Conservation (phyloP, 2,329 filamentous ascomycete species). For the Aquanectria penicillioides region DNA sequence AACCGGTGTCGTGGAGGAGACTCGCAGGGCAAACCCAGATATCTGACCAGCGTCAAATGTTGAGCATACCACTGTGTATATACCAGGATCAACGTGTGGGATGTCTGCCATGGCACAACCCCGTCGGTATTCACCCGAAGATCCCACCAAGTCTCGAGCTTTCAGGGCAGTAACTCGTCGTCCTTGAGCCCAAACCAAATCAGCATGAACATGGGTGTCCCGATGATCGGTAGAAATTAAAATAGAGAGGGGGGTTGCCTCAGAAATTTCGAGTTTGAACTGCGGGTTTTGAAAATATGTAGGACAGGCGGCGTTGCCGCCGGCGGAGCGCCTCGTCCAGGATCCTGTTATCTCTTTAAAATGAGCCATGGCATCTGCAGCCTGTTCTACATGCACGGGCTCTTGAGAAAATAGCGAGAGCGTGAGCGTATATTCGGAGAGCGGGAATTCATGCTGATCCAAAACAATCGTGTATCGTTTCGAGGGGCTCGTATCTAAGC, state of each 20-base stretch:
- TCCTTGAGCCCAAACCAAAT: constrained; percentile 81
- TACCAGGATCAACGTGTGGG: constrained; percentile 70
- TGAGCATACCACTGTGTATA: constrained; percentile 89
- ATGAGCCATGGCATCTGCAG: constrained; percentile 67
- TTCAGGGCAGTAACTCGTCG: constrained; percentile 76
- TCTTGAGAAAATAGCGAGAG: constrained; percentile 81
- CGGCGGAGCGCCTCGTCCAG: constrained; percentile 84
- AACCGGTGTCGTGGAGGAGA: constrained; percentile 72
- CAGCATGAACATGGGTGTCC: constrained; percentile 83
- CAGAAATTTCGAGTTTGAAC: constrained; percentile 72
- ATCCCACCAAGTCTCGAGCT: constrained; percentile 79
- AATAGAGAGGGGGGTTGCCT: constrained; percentile 72
- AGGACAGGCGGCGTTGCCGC: constrained; percentile 81
- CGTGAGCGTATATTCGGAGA: constrained; percentile 83
- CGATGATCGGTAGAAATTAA: constrained; percentile 75
- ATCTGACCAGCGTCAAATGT: constrained; percentile 86
- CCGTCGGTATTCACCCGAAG: constrained; percentile 89
- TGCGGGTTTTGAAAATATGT: constrained; percentile 90
- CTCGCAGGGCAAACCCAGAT: constrained; percentile 77
- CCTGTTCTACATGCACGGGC: constrained; percentile 69
- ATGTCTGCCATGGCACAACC: constrained; percentile 78
- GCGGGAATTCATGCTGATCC: constrained; percentile 81
- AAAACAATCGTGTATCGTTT: constrained; percentile 70
- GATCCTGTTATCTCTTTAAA: constrained; percentile 67
- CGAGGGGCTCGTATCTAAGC: constrained; percentile 60